A percentile compares a stretch with the other conserved stretches of the same genome.
These are phyloP conservation scores for Typha latifolia DNA, from an alignment of 176 grass and related monocot species.

Conservation along the genomic window DNA sequence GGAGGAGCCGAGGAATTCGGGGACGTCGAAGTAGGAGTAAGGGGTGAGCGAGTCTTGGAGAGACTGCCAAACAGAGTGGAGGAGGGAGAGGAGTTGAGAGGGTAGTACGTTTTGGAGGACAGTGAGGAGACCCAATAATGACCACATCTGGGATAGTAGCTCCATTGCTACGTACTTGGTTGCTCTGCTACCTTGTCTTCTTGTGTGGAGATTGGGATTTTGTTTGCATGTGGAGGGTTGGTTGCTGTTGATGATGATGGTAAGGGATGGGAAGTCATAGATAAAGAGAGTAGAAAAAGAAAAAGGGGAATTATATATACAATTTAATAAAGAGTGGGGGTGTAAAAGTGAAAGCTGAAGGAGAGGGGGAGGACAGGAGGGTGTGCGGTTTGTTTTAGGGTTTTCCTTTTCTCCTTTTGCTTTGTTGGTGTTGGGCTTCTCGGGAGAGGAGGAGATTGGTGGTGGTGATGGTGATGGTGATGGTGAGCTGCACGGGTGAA, in stretches of 20 bases:
- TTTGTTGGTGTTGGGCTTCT: slow-evolving; percentile 6
- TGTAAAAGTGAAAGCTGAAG: slow-evolving; percentile 28
- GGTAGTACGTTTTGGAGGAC: slow-evolving; percentile 97
- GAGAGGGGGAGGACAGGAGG: slow-evolving; percentile 5
- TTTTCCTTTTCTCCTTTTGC: slow-evolving; percentile 22
- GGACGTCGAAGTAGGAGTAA: slow-evolving; percentile 96
- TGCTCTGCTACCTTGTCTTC: not conserved
- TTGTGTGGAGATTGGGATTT: not conserved
- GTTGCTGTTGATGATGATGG: not conserved
- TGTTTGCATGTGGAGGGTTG: slow-evolving; percentile 2
- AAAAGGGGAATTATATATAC: not conserved
- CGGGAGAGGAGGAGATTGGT: not conserved
- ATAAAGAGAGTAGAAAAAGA: slow-evolving; percentile 11
- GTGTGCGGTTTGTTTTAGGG: slow-evolving; percentile 2
- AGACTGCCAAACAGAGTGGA: slow-evolving; percentile 85
- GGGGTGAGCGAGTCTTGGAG: slow-evolving; percentile 85
- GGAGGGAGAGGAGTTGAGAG: slow-evolving; percentile 70
- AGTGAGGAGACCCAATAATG: slow-evolving; percentile 83
- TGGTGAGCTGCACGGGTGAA: not conserved
- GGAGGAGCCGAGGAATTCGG: slow-evolving; percentile 80
- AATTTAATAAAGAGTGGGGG: not conserved
- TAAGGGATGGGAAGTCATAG: slow-evolving; percentile 3
- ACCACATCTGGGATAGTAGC: slow-evolving; percentile 96
- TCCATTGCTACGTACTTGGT: slow-evolving; percentile 37
- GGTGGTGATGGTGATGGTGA: not conserved